Evolutionary conservation across 2,329 filamentous ascomycete genomes (phyloP), one percentile per base, ranked within the genome.

Genomic region (Raffaelea ambrosiae): DNA sequence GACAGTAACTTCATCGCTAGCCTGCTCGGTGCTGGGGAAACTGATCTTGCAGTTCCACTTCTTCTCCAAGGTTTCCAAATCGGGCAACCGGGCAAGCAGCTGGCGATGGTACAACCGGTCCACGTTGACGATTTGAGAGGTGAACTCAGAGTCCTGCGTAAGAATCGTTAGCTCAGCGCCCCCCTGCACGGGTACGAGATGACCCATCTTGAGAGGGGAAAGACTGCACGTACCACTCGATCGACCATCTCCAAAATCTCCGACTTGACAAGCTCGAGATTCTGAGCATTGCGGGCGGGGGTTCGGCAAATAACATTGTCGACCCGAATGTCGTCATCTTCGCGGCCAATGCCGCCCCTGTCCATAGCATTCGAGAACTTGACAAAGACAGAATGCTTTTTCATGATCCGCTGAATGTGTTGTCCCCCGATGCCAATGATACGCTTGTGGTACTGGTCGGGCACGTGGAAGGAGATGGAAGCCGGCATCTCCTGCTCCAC

Each of bases 281-380:
- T 97, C 69, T 96, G 89, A 29, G 93, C 93, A 62, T 98, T 98
- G 53, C 93, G 86, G 54, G 93, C 93, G 43, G 93, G 93, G 0
- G 93, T 98, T 47, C 93, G 88, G 66, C 93, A 98, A 59, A 98
- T 96, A 58, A 98, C 93, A 63, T 98, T 97, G 70, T 98, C 93
- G 41, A 97, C 89, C 66, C 96, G 95, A 68, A 95, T 88, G 62
- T 98, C 93, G 61, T 98, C 93, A 60, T 98, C 93, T 62, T 97
- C 90, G 56, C 94, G 90, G 55, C 89, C 88, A 66, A 94, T 85
- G 33, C 90, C 85, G 53, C 72, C 93, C 61, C 93, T 84, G 63
- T 98, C 93, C 90, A 97, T 97, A 16, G 93, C 93, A 59, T 98
- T 98, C 55, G 89, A 95, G 61, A 98, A 98, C 64, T 98, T 98